These are phyloP conservation scores for Cystobasidium sp. DNA, from an alignment of 1,284 basidiomycete species.

Conservation along the genomic window DNA sequence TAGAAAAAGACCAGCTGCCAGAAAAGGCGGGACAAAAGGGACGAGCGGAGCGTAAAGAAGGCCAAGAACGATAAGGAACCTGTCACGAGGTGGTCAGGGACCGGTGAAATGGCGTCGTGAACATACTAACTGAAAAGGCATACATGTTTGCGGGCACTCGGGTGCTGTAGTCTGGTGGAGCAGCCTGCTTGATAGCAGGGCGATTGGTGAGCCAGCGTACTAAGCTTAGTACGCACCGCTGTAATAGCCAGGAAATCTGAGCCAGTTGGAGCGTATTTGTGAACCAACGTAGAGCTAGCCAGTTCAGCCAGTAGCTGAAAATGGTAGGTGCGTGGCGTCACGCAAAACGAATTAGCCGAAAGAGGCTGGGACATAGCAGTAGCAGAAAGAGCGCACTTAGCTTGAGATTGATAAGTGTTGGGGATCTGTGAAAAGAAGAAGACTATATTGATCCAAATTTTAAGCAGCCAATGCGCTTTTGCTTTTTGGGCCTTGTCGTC, in stretches of 20 bases:
- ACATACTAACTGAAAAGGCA: background rate
- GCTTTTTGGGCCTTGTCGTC: conserved; percentile 4
- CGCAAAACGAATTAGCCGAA: no score
- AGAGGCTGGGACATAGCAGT: background rate
- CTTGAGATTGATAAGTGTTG: conserved; percentile 28
- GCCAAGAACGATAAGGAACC: conserved; percentile 27
- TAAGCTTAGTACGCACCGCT: background rate
- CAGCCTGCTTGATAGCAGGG: background rate
- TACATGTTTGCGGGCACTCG: conserved; percentile 25
- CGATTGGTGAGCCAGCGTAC: conserved; percentile 18
- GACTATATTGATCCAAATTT: conserved; percentile 33
- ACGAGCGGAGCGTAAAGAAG: conserved; percentile 36
- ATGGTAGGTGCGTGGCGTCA: background rate
- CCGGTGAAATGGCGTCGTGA: background rate
- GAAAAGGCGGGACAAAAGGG: conserved; percentile 31
- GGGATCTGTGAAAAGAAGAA: conserved; percentile 40
- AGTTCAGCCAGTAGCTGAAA: conserved; percentile 42
- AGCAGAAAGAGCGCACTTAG: conserved; percentile 19
- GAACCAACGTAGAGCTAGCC: conserved; percentile 40
- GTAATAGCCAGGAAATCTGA: conserved; percentile 20
- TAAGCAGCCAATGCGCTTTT: conserved; percentile 15
- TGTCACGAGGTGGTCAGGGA: background rate
- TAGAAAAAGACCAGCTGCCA: conserved; percentile 11
- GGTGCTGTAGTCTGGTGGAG: conserved; percentile 35
- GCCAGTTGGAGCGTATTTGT: conserved; percentile 25